These are phyloP conservation scores for Curvularia lunata DNA, from an alignment of 2,329 filamentous ascomycete species.

Conservation along the genomic window DNA sequence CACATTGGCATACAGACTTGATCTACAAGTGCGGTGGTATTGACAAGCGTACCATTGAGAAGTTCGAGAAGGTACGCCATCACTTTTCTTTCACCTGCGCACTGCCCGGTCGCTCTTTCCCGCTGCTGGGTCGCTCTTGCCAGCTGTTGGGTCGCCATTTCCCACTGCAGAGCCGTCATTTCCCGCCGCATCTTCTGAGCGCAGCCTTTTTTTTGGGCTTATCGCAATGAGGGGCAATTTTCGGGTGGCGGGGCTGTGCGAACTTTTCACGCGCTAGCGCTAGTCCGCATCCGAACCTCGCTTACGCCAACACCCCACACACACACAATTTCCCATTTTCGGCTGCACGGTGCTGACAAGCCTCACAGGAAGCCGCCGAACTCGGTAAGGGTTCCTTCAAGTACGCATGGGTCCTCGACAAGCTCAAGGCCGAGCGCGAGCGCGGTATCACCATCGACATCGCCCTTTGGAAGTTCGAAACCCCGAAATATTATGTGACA, in stretches of 20 bases:
- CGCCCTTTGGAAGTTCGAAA: conserved; percentile 99
- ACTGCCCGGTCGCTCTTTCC: too few relatives aligned
- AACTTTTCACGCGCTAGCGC: conserved; percentile 47
- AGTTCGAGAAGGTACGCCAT: conserved; percentile 97
- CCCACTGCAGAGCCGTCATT: conserved; percentile 12
- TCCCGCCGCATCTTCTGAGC: conserved; percentile 26
- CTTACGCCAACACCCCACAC: conserved; percentile 43
- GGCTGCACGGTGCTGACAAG: conserved; percentile 42
- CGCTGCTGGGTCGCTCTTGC: too few relatives aligned
- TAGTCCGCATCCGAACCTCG: conserved; percentile 41
- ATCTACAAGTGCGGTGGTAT: conserved; percentile 99
- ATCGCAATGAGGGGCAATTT: conserved; percentile 48
- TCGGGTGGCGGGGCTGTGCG: conserved; percentile 50
- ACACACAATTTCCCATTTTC: conserved; percentile 21
- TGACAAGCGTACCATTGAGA: conserved; percentile 99
- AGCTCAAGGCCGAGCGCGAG: conserved; percentile 99
- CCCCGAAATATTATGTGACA: conserved; percentile 95
- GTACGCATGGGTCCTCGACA: conserved; percentile 99
- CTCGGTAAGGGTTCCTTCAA: conserved; percentile 99
- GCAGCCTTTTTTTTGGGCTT: conserved; percentile 44
- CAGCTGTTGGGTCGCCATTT: too few relatives aligned
- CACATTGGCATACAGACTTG: conserved; percentile 71
- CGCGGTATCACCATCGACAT: conserved; percentile 99
- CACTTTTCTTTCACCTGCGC: conserved; percentile 32
- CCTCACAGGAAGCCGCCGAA: conserved; percentile 88